Evolutionary conservation across 2,329 filamentous ascomycete species (phyloP), one percentile per base, ranked within the genome.

Genomic region (Pyricularia grisea): DNA sequence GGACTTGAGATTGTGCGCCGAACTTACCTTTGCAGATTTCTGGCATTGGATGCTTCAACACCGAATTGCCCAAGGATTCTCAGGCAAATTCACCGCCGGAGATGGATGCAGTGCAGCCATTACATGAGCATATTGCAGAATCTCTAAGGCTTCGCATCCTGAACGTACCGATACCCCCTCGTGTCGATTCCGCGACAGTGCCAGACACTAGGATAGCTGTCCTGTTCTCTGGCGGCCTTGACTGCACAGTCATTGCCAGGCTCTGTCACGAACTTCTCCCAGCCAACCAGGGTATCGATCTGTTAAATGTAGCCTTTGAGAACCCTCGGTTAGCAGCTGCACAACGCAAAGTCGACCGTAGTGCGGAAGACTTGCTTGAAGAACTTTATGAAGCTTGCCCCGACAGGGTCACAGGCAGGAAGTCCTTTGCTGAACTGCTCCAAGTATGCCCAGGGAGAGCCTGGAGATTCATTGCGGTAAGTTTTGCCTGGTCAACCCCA

Each of bases 241-340:
- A 99, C 77, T 98, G 95, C 76, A 94, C 94, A 0, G 83, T 97
- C 0, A 83, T 99, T 66, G 94, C 94, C 27, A 87, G 93, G 63
- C 79, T 98, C 28, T 83, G 87, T 12, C 92, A 97, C 76, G 90
- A 97, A 14, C 79, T 96, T 2, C 77, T 98, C 2, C 91, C 92
- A 0, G 17, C 76, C 0, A 79, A 84, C 4, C 89, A 96, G 74
- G 81, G 85, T 1, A 89, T 99, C 71, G 95, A 98, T 75, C 83
- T 99, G 10, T 85, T 99, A 72, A 99, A 99, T 73, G 94, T 99
- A 65, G 95, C 94, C 0, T 99, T 99, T 75, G 92, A 99, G 78
- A 99, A 99, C 72, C 94, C 94, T 0, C 86, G 92, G 36, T 87
- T 90, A 72, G 88, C 85, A 70, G 88, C 83, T 3, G 83, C 87